Evolutionary conservation across 2,329 filamentous ascomycete genomes (phyloP).

Genomic region (Neonectria sp.): DNA sequence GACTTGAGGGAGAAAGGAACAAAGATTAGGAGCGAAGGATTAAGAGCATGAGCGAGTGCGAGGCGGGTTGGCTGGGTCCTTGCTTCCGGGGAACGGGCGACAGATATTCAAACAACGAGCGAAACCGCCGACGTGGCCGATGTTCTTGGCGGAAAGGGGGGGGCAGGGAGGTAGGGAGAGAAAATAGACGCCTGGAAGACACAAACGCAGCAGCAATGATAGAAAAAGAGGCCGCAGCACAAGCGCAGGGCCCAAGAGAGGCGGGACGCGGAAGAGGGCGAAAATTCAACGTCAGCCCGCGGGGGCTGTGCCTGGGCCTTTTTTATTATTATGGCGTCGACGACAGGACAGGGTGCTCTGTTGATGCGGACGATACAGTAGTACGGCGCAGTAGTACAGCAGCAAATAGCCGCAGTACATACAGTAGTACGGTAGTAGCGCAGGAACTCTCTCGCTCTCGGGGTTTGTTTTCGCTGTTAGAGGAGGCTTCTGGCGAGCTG

Average conservation of each 20-base stretch:
- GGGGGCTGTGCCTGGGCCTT: constrained; percentile 36
- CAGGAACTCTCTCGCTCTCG: not conserved
- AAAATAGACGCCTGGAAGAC: constrained; percentile 20
- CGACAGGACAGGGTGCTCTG: constrained; percentile 7
- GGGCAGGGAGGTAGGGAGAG: constrained; percentile 3
- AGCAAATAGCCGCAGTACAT: too few species aligned
- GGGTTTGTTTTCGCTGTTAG: not conserved
- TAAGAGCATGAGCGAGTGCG: not conserved
- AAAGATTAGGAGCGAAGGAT: not conserved
- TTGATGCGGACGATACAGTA: not conserved
- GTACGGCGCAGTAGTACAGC: not conserved
- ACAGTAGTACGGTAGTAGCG: not conserved
- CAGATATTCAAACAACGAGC: constrained; percentile 23
- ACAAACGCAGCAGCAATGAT: constrained; percentile 3
- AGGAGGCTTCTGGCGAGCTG: not conserved
- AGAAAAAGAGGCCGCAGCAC: constrained; percentile 26
- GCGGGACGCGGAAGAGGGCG: constrained; percentile 25
- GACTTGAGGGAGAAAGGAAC: not conserved
- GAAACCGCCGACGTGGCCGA: constrained; percentile 27
- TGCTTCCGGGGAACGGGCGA: constrained; percentile 11
- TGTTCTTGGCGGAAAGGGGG: constrained; percentile 11
- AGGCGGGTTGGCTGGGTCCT: not conserved
- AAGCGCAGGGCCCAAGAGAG: not conserved
- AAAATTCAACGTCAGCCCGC: constrained; percentile 48
- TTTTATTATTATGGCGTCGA: constrained; percentile 12